Conservation (phyloP, 441 rosid species). For the Populus trichocarpa region DNA sequence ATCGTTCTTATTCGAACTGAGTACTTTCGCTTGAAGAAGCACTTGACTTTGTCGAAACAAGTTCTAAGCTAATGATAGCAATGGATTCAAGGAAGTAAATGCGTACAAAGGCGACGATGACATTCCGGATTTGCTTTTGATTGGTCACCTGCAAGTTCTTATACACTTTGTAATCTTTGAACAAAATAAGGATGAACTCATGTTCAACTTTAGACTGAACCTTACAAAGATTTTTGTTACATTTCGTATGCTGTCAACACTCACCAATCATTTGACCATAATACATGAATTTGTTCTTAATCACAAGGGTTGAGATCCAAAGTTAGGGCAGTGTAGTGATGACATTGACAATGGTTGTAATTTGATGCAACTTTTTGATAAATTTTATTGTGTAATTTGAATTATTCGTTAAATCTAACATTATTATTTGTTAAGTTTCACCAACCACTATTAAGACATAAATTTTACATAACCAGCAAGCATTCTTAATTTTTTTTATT, state of each 20-base stretch:
- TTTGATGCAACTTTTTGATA: neutral
- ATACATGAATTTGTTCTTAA: neutral
- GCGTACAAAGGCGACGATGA: neutral
- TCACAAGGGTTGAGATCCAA: neutral
- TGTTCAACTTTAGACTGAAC: neutral
- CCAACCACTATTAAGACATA: no score
- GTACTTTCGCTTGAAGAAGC: neutral
- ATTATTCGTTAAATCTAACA: no score
- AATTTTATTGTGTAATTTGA: neutral
- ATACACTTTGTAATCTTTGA: no score
- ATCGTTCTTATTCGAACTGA: constrained; percentile 32
- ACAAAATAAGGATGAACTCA: neutral
- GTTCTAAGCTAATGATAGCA: neutral
- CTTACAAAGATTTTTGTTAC: neutral
- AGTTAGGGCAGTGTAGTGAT: neutral
- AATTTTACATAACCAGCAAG: no score
- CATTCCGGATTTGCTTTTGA: neutral
- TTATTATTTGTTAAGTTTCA: no score
- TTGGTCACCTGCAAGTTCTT: constrained; percentile 1
- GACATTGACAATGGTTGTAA: neutral
- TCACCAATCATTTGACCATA: neutral
- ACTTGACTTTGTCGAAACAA: constrained; percentile 7
- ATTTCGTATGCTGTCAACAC: neutral
- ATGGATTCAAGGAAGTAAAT: neutral
- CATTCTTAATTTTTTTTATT: no score